These are phyloP conservation scores for Kernera saxatilis DNA, from an alignment of 345 rosid species.

Conservation along the genomic window DNA sequence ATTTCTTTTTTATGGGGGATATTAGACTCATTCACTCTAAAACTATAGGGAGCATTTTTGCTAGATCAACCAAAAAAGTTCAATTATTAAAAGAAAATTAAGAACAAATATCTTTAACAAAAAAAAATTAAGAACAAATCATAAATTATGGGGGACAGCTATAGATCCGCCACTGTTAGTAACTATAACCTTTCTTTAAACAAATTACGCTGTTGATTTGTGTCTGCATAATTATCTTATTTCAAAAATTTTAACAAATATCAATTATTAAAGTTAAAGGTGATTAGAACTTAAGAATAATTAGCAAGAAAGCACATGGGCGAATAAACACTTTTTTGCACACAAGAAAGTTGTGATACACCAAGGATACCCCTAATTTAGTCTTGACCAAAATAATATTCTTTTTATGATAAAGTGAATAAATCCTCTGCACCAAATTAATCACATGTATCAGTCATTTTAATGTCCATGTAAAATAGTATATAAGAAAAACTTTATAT, in stretches of 20 bases:
- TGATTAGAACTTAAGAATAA: background rate
- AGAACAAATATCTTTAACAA: too few relatives aligned
- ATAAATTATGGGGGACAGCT: too few relatives aligned
- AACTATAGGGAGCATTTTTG: too few relatives aligned
- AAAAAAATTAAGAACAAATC: too few relatives aligned
- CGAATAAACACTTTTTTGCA: background rate
- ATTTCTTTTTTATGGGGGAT: too few relatives aligned
- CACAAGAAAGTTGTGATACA: background rate
- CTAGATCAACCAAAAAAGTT: too few relatives aligned
- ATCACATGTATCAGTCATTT: slow-evolving; percentile 7
- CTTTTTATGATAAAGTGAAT: background rate
- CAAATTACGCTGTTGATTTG: background rate
- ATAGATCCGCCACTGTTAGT: too few relatives aligned
- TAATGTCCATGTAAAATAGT: background rate
- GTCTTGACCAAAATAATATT: background rate
- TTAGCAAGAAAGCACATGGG: slow-evolving; percentile 19
- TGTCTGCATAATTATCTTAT: background rate
- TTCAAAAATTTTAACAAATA: background rate
- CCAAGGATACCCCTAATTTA: slow-evolving; percentile 2
- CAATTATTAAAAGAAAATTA: too few relatives aligned
- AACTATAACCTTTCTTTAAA: too few relatives aligned
- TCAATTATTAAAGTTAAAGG: slow-evolving; percentile 12
- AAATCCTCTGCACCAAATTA: background rate
- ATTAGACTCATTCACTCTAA: too few relatives aligned
- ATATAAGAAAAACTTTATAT: background rate